Evolutionary conservation across 1,139 yeast genomes (phyloP), one percentile per base, ranked within the genome.

Genomic region (Zygosaccharomyces sapae): DNA sequence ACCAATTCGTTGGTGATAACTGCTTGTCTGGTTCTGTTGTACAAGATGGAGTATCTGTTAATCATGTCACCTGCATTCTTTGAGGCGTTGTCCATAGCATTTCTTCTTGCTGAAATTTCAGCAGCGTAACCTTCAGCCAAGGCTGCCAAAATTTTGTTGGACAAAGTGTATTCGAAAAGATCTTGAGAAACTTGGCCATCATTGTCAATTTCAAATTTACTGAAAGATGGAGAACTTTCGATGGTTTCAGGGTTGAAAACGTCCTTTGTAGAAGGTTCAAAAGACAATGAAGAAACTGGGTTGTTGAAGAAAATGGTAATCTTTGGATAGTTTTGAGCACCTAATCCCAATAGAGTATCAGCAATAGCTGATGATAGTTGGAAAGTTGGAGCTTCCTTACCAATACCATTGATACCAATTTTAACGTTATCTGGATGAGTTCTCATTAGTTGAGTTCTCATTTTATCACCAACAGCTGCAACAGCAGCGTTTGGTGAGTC

Each of bases 61-160:
- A 92, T 92, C 98, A 92, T 92, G 65, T 92, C 98, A 75, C 96
- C 96, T 57, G 98, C 98, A 71, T 90, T 92, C 95, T 92, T 92
- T 63, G 97, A 89, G 57, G 98, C 98, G 70, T 90, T 92, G 75
- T 92, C 98, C 98, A 92, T 92, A 65, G 98, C 97, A 71, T 89
- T 90, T 83, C 98, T 90, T 83, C 98, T 89, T 54, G 98, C 97
- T 60, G 95, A 86, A 63, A 90, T 79, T 79, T 92, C 98, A 50
- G 97, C 87, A 57, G 98, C 97, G 72, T 92, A 90, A 72, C 97
- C 97, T 72, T 92, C 97, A 59, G 97, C 92, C 80, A 90, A 80
- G 57, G 96, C 97, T 68, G 94, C 75, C 72, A 85, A 81, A 65
- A 92, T 79, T 65, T 88, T 81, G 80, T 88, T 90, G 59, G 97